Base-by-base conservation (phyloP, 2,329 filamentous ascomycete species). In the Fusarium marasasianum region DNA sequence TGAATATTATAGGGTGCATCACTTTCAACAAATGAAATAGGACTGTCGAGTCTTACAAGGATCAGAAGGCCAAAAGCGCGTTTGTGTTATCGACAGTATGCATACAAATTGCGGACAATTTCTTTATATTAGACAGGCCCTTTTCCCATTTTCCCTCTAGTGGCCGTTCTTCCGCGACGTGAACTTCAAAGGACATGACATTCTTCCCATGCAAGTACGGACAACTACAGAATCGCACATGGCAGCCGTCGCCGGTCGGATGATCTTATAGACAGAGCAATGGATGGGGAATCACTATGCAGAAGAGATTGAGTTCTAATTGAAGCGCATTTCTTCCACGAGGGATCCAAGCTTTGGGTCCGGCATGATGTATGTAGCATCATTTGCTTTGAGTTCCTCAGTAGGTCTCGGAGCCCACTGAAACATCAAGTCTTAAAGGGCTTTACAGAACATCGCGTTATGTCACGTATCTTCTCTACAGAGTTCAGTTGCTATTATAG, bases 261-360 rank as follows among this genome's bases (percentile, higher is more conserved):
- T 17, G 10, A 40, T 13, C 13, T 40, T 17, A 5, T 29, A 54
- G 14, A 17, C 24, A 33, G 22, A 20, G 10, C 18, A 29, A 3
- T 14, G 5, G 8, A 37, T n/a, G 14, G 20, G 4, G 12, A 18
- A 14, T 9, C n/a, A 33, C 18, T 38, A n/a, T 38, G 10, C 33
- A 17, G 0, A 2, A 26, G 12, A 37, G 10, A 22, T 7, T 13
- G 3, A 6, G 7, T 54, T 38, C 14, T 38, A 12, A 12, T 29
- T 11, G 10, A 26, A 37, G 14, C 14, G 18, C 5, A 7, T 22
- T 22, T 35, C 22, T 2, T 20, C 12, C 10, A 18, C 4, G 8
- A 24, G 8, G 3, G 4, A 20, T 35, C 12, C 11, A 8, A 3
- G 31, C 3, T 20, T 26, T 35, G 2, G 2, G 12, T 8, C 0